Evolutionary conservation across 2,329 filamentous ascomycete species (phyloP), one percentile per base, ranked within the genome.

Genomic region (Colletotrichum musicola): DNA sequence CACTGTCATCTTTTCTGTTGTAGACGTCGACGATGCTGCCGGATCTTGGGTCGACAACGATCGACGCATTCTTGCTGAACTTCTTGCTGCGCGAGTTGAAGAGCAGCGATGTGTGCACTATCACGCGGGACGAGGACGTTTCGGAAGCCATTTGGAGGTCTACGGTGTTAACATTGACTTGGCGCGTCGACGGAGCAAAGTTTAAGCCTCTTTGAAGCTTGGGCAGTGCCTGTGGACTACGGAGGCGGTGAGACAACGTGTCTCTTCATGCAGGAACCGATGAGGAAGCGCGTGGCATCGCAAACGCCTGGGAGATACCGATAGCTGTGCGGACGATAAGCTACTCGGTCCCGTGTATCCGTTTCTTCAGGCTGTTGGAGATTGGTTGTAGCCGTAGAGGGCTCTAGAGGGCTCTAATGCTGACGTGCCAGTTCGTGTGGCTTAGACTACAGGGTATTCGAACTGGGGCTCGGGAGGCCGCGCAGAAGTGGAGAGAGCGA

Each of bases 81-180:
- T 70, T 58, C 70, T 84, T 85, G 18, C 76, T 71, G 61, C 79
- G 81, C 0, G 85, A 79, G 64, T 86, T 81, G 72, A 86, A 86
- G 4, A 86, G 77, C 20, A 78, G 75, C 4, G 82, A 81, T 2
- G 84, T 84, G 73, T 86, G 84, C 22, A 86, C 62, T 2, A 74
- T 77, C 18, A 78, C 68, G 12, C 47, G 47, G 16, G 50, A n/a
- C 18, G 6, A 7, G 4, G 38, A 13, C 2, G 40, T 2, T 13
- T 56, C 22, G 49, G 38, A 27, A 57, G 30, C 40, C 66, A 69
- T 69, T 18, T 25, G 27, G 6, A 49, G 9, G 27, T 27, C 12
- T 35, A 5, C 46, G 40, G 1, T n/a, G n/a, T 27, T 42, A 25
- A 40, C 14, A 56, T 0, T 40, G 1, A 9, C n/a, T 30, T 20